A percentile compares a stretch with the other conserved stretches of the same genome.
Conservation (phyloP, 495 filamentous ascomycete species). For the Tirmania nivea region DNA sequence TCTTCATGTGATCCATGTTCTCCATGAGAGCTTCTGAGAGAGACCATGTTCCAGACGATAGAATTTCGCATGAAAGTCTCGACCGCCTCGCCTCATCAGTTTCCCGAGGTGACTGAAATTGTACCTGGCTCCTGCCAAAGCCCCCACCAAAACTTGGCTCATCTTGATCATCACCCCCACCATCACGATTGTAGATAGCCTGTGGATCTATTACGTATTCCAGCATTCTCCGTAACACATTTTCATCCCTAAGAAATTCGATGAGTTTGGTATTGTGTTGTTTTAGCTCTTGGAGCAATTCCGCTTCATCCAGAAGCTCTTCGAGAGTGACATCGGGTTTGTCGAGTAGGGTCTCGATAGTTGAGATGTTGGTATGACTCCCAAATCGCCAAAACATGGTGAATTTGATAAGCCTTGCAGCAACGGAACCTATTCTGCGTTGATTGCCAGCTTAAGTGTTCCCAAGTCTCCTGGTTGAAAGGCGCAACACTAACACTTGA, state of each 20-base stretch:
- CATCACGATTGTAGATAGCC: conserved; percentile 34
- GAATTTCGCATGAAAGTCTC: conserved; percentile 81
- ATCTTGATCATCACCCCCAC: conserved; percentile 36
- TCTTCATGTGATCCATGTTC: conserved; percentile 47
- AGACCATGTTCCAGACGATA: conserved; percentile 92
- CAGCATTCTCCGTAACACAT: conserved; percentile 67
- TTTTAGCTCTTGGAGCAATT: conserved; percentile 92
- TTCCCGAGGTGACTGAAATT: conserved; percentile 29
- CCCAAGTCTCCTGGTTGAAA: too few relatives aligned
- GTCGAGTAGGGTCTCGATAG: conserved; percentile 87
- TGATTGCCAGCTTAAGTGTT: neutral
- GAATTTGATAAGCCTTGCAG: conserved; percentile 14
- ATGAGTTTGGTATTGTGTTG: conserved; percentile 95
- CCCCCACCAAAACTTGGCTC: conserved; percentile 25
- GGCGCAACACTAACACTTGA: too few relatives aligned
- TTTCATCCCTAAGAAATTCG: conserved; percentile 76
- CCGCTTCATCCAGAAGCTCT: conserved; percentile 85
- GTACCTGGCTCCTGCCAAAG: conserved; percentile 25
- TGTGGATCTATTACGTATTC: conserved; percentile 74
- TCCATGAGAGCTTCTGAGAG: conserved; percentile 83
- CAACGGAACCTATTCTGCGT: neutral
- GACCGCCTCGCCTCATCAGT: conserved; percentile 71
- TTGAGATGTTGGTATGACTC: conserved; percentile 90
- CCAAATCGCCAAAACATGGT: conserved; percentile 98
- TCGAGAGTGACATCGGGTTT: conserved; percentile 86